phyloP scores from a whole-genome alignment of 140 eudicot genomes.

The Erigeron philadelphicus region DNA sequence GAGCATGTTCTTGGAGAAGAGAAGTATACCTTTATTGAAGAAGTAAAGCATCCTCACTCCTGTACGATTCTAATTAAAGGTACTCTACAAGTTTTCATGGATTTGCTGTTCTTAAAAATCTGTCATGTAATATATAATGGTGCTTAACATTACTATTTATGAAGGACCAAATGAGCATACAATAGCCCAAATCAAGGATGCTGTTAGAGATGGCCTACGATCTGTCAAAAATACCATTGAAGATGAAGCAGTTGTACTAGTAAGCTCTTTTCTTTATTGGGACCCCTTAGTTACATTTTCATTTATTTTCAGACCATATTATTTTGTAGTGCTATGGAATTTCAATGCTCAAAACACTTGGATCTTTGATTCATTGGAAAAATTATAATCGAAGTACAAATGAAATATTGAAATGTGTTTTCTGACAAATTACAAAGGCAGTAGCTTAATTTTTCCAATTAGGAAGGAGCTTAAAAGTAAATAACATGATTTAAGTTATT shows the following conservation, averaged over 20 bases:
- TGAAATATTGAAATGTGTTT: neutral
- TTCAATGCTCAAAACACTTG: neutral
- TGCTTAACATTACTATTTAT: neutral
- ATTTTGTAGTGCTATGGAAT: neutral
- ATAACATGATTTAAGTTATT: neutral
- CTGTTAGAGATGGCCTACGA: conserved; percentile 84
- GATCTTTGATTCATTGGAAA: neutral
- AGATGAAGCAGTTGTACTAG: conserved; percentile 78
- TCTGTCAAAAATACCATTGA: conserved; percentile 80
- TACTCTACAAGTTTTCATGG: conserved; percentile 21
- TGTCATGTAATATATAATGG: neutral
- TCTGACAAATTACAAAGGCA: neutral
- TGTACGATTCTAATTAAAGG: conserved; percentile 84
- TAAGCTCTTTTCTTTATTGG: conserved; percentile 28
- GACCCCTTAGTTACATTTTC: neutral
- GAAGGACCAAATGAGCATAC: conserved; percentile 91
- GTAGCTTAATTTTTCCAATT: neutral
- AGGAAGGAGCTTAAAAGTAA: neutral
- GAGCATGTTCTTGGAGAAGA: conserved; percentile 93
- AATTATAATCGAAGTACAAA: neutral
- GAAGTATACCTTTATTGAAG: conserved; percentile 80
- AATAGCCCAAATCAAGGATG: conserved; percentile 93
- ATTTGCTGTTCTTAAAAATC: neutral
- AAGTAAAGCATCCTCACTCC: conserved; percentile 80
- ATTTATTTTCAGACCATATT: neutral